phyloP scores from a whole-genome alignment of 2,329 filamentous ascomycete species.

The Penicillium nordicum region DNA sequence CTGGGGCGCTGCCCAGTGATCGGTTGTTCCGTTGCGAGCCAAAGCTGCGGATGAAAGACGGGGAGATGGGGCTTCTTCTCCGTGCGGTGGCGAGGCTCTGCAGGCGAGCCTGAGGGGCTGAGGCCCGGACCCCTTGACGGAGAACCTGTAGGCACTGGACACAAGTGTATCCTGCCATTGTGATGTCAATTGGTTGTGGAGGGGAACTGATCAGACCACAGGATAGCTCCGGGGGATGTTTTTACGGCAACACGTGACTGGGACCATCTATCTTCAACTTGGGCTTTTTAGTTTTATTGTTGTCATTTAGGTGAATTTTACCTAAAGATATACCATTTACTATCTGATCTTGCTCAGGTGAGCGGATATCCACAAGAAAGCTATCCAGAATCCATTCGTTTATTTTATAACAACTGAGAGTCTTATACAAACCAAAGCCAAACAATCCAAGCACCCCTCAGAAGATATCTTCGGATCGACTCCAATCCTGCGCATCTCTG shows the following conservation, averaged over 20 bases:
- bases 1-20: conserved; percentile 17
- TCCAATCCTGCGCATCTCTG: conserved; percentile 63
- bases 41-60: conserved; percentile 28
- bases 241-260: conserved; percentile 18
- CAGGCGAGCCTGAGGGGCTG: conserved; percentile 21
- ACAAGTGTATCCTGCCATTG: conserved; percentile 43
- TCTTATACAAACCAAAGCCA: conserved; percentile 14
- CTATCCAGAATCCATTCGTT: conserved; percentile 3
- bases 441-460: conserved; percentile 24
- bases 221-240: conserved; percentile 8
- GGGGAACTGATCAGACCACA: conserved; percentile 4
- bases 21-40: conserved; percentile 26
- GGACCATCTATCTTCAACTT: not conserved
- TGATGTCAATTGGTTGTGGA: conserved; percentile 16
- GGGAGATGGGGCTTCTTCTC: conserved; percentile 24
- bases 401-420: conserved; percentile 14
- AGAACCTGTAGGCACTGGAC: conserved; percentile 39
- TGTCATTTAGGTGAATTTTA: not conserved
- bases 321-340: not conserved
- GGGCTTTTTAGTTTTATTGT: not conserved
- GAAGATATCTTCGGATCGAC: conserved; percentile 72
- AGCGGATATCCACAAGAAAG: not conserved
- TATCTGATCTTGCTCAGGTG: not conserved
- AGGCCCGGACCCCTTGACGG: conserved; percentile 26
- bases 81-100: conserved; percentile 25